These are phyloP conservation scores for Hypericum perforatum DNA, from an alignment of 345 rosid genomes.

Conservation along the genomic window DNA sequence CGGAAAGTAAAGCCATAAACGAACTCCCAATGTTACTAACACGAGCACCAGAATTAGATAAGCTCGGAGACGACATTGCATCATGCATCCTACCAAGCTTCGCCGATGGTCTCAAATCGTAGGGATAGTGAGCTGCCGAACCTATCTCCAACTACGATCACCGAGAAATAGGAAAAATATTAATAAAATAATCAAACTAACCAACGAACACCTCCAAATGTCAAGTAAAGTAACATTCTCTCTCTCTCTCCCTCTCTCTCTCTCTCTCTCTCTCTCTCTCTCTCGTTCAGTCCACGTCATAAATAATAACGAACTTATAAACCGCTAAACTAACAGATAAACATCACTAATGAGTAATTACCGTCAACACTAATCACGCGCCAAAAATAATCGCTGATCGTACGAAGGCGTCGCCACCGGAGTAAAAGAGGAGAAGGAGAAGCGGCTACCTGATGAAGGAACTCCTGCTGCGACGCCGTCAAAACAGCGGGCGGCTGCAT, in stretches of 20 bases:
- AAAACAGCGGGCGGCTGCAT: conserved; percentile 18
- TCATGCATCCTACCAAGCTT: conserved; percentile 20
- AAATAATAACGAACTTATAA: too few species aligned
- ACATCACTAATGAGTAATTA: too few species aligned
- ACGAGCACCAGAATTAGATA: conserved; percentile 12
- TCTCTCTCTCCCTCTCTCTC: too few species aligned
- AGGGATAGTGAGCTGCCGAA: conserved; percentile 16
- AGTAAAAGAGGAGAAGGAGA: not conserved
- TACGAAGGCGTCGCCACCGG: too few species aligned
- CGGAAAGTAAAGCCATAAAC: conserved; percentile 34
- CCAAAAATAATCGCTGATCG: too few species aligned
- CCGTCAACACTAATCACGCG: not conserved
- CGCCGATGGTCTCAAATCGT: conserved; percentile 18
- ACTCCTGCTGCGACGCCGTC: conserved; percentile 25
- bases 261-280: too few species aligned
- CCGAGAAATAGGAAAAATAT: too few species aligned
- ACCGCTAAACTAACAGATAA: too few species aligned
- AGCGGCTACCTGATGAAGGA: conserved; percentile 25
- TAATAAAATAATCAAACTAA: not conserved
- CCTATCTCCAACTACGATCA: conserved; percentile 20
- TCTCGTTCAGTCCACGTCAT: too few species aligned
- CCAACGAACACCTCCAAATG: not conserved
- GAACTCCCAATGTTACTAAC: conserved; percentile 23
- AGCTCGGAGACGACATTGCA: conserved; percentile 1
- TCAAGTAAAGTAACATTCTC: too few species aligned